Base-by-base conservation (phyloP, 768 basidiomycete genomes). In the Tulasnella sp. region DNA sequence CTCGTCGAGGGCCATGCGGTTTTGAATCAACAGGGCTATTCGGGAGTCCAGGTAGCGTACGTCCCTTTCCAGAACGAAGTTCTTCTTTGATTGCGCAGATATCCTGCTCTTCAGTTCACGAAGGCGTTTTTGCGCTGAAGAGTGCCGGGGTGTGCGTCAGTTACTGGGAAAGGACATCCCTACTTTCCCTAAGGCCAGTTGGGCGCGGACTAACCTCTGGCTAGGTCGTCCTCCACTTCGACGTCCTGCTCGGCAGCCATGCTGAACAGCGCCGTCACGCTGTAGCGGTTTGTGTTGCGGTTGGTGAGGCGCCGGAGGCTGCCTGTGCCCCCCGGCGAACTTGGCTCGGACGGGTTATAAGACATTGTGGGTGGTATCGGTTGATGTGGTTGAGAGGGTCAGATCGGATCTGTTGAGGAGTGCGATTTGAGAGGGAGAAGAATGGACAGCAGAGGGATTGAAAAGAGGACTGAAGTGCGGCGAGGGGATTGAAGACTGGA, bases 191-290 rank as follows among this genome's bases (percentile, higher is more conserved):
- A 67, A 67, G 61, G 61, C 61, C 61, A 67, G 61, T 67, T 32
- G 29, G 61, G 61, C 29, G 70, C 29, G 46, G 3, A 86, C 91
- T 80, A 82, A 94, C 95, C 95, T 88, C 95, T 87, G 7, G 97
- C 95, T 78, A 99, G 86, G 84, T 98, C 97, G 84, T 99, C 97
- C 83, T 98, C 96, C 69, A 98, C 93, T 84, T 99, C 97, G 15
- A 96, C 92, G 83, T 99, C 97, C 87, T 98, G 96, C 85, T 99
- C 97, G 46, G 97, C 97, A 16, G 96, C 97, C 92, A 99, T 96
- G 82, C 93, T 95, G 84, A 97, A 98, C 81, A 98, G 87, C 37
- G 95, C 95, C 73, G 94, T 98, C 51, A 98, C 96, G 84, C 92
- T 94, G 86, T 98, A 97, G 78, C 96, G 92, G 86, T 98, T 97